Conservation (phyloP, 2,329 filamentous ascomycete genomes). For the Thermomyces lanuginosus region DNA sequence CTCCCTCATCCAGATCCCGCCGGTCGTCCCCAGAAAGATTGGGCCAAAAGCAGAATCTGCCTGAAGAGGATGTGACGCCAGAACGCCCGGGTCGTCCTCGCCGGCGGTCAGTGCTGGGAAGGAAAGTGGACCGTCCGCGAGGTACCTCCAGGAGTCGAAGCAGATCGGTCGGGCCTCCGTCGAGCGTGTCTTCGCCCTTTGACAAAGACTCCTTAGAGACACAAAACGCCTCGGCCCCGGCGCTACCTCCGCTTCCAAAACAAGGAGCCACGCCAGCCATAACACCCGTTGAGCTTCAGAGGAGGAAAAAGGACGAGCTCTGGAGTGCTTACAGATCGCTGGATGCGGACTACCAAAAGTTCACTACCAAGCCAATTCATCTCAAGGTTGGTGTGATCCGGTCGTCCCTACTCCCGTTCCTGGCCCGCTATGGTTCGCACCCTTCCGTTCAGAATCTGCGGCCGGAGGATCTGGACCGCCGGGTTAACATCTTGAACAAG, state of each 20-base stretch:
- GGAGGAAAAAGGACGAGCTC: conserved; percentile 50
- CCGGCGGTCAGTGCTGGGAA: too few species aligned
- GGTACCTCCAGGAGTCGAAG: too few species aligned
- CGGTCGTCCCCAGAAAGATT: too few species aligned
- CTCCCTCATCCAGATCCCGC: too few species aligned
- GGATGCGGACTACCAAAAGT: conserved; percentile 56
- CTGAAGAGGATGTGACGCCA: too few species aligned
- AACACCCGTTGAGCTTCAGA: conserved; percentile 22
- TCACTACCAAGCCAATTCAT: conserved; percentile 55
- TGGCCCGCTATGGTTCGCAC: conserved; percentile 53
- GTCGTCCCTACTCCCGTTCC: conserved; percentile 55
- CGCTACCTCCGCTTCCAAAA: conserved; percentile 32
- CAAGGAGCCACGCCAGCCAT: conserved; percentile 20
- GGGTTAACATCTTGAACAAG: conserved; percentile 65
- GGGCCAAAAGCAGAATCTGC: too few species aligned
- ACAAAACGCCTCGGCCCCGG: too few species aligned
- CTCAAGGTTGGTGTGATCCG: conserved; percentile 64
- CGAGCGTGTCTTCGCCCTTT: conserved; percentile 32
- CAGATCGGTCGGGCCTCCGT: too few species aligned
- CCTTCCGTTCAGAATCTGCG: conserved; percentile 48
- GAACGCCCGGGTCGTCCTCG: too few species aligned
- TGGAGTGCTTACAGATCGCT: conserved; percentile 53
- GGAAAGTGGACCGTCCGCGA: too few species aligned
- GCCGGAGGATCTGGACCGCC: conserved; percentile 69
- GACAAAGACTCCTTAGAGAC: too few species aligned